Evolutionary conservation across 345 rosid species (phyloP).

Genomic region (Lumnitzera littorea): DNA sequence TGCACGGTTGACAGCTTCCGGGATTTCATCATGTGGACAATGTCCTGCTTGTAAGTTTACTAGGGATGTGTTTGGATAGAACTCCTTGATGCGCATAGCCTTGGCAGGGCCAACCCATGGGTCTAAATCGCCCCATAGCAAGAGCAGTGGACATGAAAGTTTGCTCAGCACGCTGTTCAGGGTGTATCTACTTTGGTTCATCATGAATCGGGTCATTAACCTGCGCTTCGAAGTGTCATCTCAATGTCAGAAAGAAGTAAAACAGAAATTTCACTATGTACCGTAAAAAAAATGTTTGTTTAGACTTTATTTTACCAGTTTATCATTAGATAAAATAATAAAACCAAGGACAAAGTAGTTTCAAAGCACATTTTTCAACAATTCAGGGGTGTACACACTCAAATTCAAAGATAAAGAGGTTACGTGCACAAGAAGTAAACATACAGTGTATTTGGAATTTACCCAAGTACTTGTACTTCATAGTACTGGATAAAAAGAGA

Average conservation of each 20-base stretch:
- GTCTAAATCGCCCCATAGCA: constrained; percentile 90
- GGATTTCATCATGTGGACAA: constrained; percentile 96
- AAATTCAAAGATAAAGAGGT: too few relatives aligned
- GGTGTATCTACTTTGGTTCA: constrained; percentile 73
- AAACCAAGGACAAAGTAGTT: too few relatives aligned
- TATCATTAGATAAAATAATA: too few relatives aligned
- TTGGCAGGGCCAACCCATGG: constrained; percentile 97
- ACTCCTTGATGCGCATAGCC: constrained; percentile 77
- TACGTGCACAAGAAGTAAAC: not conserved
- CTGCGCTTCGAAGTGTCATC: constrained; percentile 22
- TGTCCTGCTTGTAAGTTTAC: constrained; percentile 91
- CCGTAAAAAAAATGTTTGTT: too few relatives aligned
- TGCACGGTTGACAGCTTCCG: constrained; percentile 70
- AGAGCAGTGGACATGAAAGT: constrained; percentile 70
- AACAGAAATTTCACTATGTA: not conserved
- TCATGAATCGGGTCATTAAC: constrained; percentile 77
- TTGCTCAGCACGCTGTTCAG: constrained; percentile 61
- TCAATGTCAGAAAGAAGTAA: not conserved
- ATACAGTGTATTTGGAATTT: too few relatives aligned
- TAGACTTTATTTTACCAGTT: too few relatives aligned
- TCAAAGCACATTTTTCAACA: too few relatives aligned
- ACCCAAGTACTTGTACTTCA: not conserved
- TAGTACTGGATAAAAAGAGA: not conserved
- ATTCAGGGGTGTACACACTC: not conserved
- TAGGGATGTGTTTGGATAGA: constrained; percentile 54